Base-by-base conservation (phyloP, 768 basidiomycete genomes). In the Vishniacozyma victoriae region DNA sequence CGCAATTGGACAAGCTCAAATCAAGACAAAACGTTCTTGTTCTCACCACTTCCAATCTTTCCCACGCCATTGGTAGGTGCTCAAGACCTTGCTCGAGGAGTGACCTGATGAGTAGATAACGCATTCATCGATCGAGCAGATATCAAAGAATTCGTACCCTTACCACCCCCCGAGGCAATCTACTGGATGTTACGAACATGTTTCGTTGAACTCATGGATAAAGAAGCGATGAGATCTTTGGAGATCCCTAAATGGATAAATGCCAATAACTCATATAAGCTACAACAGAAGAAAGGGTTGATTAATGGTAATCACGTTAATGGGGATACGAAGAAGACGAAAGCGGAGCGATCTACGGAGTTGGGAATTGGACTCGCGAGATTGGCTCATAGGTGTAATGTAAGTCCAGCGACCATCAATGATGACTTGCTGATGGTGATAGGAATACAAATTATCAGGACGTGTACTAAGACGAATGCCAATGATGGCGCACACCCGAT, bases 51-150 rank as follows among this genome's bases (percentile, higher is more conserved):
- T 93, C 90, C 47, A 99, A 97, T 72, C 79, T 99, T 5, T 83
- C 84, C 0, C 85, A 88, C 62, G 90, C 95, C 0, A 99, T 99
- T 47, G 92, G 91, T 90, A 52, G 44, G 78, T 57, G n/a, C n/a
- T 13, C 18, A 6, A 4, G 9, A 25, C 20, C 18, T 15, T 29
- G n/a, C n/a, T n/a, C n/a, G n/a, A n/a, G n/a, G n/a, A n/a, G n/a
- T n/a, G n/a, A n/a, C n/a, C n/a, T n/a, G n/a, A n/a, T n/a, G n/a
- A n/a, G n/a, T 57, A 96, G 93, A 99, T 62, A 82, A 82, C 41
- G 95, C 93, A 3, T 97, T 96, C 67, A 82, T 96, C 40, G 95
- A 97, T 66, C 84, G 95, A 33, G 95, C 93, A 7, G 95, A 99
- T 62, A 90, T 97, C 41, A 82, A 95, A 16, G 92, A 93, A 76